Evolutionary conservation across 768 basidiomycete species (phyloP), one percentile per base, ranked within the genome.

Genomic region (Termitomyces sp.): DNA sequence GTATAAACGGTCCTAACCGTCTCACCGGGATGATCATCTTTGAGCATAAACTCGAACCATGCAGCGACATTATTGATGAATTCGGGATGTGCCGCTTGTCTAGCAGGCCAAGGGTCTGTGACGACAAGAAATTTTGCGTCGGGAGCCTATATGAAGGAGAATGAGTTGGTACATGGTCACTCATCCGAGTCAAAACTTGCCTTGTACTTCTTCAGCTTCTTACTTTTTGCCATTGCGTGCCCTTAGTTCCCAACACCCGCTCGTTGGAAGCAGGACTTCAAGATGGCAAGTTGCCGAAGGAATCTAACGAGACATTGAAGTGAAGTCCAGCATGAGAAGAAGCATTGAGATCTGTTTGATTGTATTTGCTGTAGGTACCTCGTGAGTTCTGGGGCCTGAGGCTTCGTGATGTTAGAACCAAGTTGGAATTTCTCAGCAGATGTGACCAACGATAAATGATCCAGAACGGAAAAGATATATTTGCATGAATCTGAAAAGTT

Each of bases 11-110:
- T 64, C 18, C 65, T 65, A 16, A 69, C 68, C 3, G 65, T 65
- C 6, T 69, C 63, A 9, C 65, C 66, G 8, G 71, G 72, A 61
- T 72, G 70, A 4, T 70, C 65, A 1, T 71, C 71, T 36, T 55
- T 59, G 2, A 78, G 59, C 76, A 78, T 76, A n/a, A 69, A 52
- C 38, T 73, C 69, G 24, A 78, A 73, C 76, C 76, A 78, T 32
- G 65, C 68, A 13, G 69, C 70, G 12, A 76, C 68, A 46, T 73
- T 70, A 42, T 73, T 70, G 35, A 73, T 62, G 4, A 28, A 28
- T 28, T 28, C 28, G 28, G 28, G 28, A 4, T 28, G 28, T 28
- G 28, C 28, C 4, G 28, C 28, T 28, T 28, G 28, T 28, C 28
- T 28, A 28, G 28, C 28, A 28, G 28, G 28, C 28, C 28, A 28